A percentile compares a stretch with the other conserved stretches of the same genome.
Evolutionary conservation across 1,139 yeast genomes (phyloP).

Genomic region (Sugiyamaella castrensis): DNA sequence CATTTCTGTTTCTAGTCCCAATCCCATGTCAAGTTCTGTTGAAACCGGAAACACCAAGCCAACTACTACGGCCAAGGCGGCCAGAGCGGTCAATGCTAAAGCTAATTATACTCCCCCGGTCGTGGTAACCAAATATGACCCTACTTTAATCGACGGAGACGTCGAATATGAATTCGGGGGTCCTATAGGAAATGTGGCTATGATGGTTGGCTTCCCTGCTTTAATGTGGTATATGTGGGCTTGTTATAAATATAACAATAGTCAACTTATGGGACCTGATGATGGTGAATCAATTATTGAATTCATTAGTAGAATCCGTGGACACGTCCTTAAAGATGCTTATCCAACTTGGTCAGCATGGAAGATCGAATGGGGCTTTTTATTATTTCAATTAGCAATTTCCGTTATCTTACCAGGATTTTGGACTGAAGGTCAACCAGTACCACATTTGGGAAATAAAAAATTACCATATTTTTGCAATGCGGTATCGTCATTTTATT

Average conservation of each 20-base stretch:
- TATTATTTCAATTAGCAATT: slow-evolving; percentile 66
- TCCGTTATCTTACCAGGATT: slow-evolving; percentile 91
- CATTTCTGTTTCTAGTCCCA: too few species aligned
- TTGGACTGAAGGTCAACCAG: slow-evolving; percentile 93
- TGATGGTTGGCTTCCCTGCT: slow-evolving; percentile 89
- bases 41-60: too few species aligned
- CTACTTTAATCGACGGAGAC: slow-evolving; percentile 23
- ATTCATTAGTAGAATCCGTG: slow-evolving; percentile 49
- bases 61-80: too few species aligned
- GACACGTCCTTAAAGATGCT: slow-evolving; percentile 54
- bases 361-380: slow-evolving; percentile 66
- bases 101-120: too few species aligned
- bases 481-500: slow-evolving; percentile 81
- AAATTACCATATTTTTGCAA: slow-evolving; percentile 92
- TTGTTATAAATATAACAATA: slow-evolving; percentile 74
- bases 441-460: slow-evolving; percentile 70
- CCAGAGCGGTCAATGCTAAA: too few species aligned
- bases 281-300: slow-evolving; percentile 56
- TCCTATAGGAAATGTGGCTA: slow-evolving; percentile 84
- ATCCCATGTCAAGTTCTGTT: too few species aligned
- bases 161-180: slow-evolving; percentile 83
- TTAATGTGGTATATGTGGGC: slow-evolving; percentile 98
- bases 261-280: slow-evolving; percentile 67
- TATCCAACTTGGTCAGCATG: slow-evolving; percentile 68
- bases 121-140: slow-evolving; percentile 18